A percentile compares a stretch with the other conserved stretches of the same genome.
phyloP scores from a whole-genome alignment of 2,329 filamentous ascomycete species.

The Ascosphaera apis region DNA sequence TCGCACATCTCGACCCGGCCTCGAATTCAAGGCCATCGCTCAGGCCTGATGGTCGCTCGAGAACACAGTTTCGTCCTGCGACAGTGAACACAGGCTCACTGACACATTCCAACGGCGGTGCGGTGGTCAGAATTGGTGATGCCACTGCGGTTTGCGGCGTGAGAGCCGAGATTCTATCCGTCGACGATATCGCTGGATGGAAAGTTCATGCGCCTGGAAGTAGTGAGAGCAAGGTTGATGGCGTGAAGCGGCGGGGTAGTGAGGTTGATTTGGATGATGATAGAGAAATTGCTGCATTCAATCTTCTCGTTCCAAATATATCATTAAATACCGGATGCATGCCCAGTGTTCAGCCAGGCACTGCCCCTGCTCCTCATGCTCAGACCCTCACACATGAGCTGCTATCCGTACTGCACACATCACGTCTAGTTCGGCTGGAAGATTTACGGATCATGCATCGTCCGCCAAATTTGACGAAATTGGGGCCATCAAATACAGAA shows the following conservation, averaged over 20 bases:
- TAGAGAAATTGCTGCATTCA: conserved; percentile 25
- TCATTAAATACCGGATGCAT: conserved; percentile 80
- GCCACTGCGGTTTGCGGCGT: conserved; percentile 91
- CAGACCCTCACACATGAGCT: conserved; percentile 69
- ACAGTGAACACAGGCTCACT: conserved; percentile 63
- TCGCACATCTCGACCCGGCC: conserved; percentile 55
- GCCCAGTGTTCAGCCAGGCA: conserved; percentile 63
- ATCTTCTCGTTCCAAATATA: conserved; percentile 77
- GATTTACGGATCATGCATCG: conserved; percentile 53
- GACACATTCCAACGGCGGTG: conserved; percentile 72
- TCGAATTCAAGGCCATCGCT: conserved; percentile 29
- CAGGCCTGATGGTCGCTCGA: conserved; percentile 60
- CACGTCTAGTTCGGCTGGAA: conserved; percentile 39
- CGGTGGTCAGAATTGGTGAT: conserved; percentile 68
- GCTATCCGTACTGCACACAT: conserved; percentile 50
- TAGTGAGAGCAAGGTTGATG: conserved; percentile 5
- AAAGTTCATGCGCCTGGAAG: conserved; percentile 11
- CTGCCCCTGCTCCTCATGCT: conserved; percentile 54
- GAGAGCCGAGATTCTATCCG: conserved; percentile 59
- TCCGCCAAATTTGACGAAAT: conserved; percentile 9
- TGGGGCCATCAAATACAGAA: conserved; percentile 18
- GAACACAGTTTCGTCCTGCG: conserved; percentile 46
- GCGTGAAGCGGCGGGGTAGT: conserved; percentile 4
- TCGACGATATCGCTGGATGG: conserved; percentile 43
- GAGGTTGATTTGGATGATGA: conserved; percentile 27